These are phyloP conservation scores for Rhodotorula kratochvilovae DNA, from an alignment of 768 basidiomycete species.

Conservation along the genomic window DNA sequence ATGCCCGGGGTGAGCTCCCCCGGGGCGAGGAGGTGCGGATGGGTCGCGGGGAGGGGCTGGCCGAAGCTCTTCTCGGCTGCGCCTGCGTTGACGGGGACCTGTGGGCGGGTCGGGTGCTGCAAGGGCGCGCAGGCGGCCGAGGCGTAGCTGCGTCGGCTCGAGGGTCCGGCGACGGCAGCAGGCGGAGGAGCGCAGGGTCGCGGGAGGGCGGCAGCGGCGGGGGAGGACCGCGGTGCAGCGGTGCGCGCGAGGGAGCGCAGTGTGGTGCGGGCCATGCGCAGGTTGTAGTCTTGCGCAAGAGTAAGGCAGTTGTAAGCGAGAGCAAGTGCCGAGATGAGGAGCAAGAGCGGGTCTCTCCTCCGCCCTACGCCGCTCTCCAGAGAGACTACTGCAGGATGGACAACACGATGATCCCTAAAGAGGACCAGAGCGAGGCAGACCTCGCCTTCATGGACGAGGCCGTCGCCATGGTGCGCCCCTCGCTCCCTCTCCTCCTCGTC, in stretches of 20 bases:
- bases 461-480: conserved; percentile 63
- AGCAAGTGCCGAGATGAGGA: too few relatives aligned
- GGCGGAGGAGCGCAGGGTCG: too few relatives aligned
- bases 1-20: conserved; percentile 82
- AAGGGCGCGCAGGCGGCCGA: conserved; percentile 10
- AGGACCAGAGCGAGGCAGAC: conserved; percentile 49
- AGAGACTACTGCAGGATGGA: conserved; percentile 27
- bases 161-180: too few relatives aligned
- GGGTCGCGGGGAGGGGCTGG: conserved; percentile 70
- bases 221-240: too few relatives aligned
- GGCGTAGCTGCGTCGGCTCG: background rate
- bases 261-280: background rate
- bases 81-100: background rate
- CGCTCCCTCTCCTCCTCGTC: background rate
- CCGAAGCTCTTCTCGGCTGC: conserved; percentile 53
- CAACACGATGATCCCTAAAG: conserved; percentile 35
- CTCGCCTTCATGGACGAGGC: conserved; percentile 74
- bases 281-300: too few relatives aligned
- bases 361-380: too few relatives aligned
- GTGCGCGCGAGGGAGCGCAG: background rate
- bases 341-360: too few relatives aligned
- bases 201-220: too few relatives aligned
- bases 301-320: too few relatives aligned
- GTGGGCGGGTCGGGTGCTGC: background rate
- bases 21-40: conserved; percentile 70